Evolutionary conservation across 352 stramenopile species (phyloP), one percentile per base, ranked within the genome.

Genomic region (Globisporangium alternatum): DNA sequence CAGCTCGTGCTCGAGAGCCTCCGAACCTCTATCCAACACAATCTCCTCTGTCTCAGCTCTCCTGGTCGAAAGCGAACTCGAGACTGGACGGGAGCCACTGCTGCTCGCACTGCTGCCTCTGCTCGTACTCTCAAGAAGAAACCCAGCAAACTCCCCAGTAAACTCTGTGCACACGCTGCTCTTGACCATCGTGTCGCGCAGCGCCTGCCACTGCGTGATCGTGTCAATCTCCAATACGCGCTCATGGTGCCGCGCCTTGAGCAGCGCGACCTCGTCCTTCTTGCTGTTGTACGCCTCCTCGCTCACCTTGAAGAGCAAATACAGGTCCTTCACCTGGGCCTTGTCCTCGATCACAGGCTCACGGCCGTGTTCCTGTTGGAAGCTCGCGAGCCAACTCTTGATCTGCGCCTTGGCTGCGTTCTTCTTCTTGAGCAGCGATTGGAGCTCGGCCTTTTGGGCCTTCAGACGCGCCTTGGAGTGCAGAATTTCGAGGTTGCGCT

Each of bases 271-370:
- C 0, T 63, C 25, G 6, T 75, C 54, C 66, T 90, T 90, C 21
- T 78, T 59, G 10, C 39, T 21, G 17, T 75, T 85, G 53, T 75
- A 87, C 17, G 68, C 70, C 2, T 83, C 81, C 44, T 94, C 85
- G 8, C 68, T 71, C n/a, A 74, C 70, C 65, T 94, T 92, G 72
- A 94, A 94, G 22, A 72, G 70, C 22, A 90, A 25, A 45, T 94
- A 94, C 37, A 89, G 64, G 22, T 90, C 80, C 49, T 92, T 91
- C 33, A 91, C 85, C 41, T 83, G 72, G 8, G 83, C 74, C 54
- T 94, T 92, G 45, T 94, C 85, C n/a, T 90, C 76, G n/a, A 91
- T 84, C 25, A 72, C 78, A 6, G 83, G 85, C 0, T 91, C 83
- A 0, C 80, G 73, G 0, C 69, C 66, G 54, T 89, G 65, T 39